Evolutionary conservation across 768 basidiomycete species (phyloP), one percentile per base, ranked within the genome.

Genomic region (Phylloporus sp.): DNA sequence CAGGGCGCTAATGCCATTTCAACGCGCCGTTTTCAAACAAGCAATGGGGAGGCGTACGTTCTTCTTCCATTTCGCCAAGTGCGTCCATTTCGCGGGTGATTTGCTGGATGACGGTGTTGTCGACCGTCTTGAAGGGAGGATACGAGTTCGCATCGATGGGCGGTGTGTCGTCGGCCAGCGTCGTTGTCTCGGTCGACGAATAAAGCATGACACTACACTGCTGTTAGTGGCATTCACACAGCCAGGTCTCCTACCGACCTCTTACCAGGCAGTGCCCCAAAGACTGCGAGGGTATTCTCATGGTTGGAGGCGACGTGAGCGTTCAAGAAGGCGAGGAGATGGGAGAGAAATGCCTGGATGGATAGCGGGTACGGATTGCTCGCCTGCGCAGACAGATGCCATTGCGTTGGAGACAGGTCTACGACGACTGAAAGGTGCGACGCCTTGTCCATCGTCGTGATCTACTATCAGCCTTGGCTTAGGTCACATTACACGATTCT

Each of bases 211-310:
- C 71, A 55, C 90, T 93, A 60, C 56, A 20, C 50, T 40, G 20
- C 27, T 20, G 17, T 41, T 13, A 42, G 39, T 38, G 8, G 13
- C 10, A 35, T n/a, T n/a, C 38, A 41, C n/a, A 27, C 35, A 9
- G 3, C 14, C 14, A 14, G 28, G 18, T 6, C n/a, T 38, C 31
- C 38, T n/a, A 58, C 71, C 23, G 5, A 89, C 90, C 89, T 92
- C 66, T 83, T 84, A 18, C 80, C 81, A 1, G 89, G 88, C 38
- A 92, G 74, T 5, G 94, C 95, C 8, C 82, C 95, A 62, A 91
- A 95, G 45, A 97, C 87, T 6, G 92, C 89, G 31, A 99, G 75
- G 5, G 87, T 80, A 62, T 99, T 99, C 64, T 95, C 93, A 69
- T 93, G 86, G 54, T 85, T 81, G 52, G 81, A 78, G 2, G 93